phyloP scores from a whole-genome alignment of 2,329 filamentous ascomycete species.

The Aspergillus terreus region DNA sequence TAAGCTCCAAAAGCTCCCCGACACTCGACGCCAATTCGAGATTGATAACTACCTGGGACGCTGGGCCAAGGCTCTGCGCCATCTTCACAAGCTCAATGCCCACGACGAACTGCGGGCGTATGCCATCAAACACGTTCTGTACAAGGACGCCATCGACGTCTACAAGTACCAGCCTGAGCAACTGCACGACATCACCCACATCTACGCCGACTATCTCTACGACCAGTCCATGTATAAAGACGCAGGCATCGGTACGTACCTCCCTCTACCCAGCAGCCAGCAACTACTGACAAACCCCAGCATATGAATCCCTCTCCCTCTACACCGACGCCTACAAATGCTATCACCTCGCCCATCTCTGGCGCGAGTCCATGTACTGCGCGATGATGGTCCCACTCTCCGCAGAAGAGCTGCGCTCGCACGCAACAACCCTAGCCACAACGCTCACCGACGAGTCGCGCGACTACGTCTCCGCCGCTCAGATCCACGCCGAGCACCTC shows the following conservation, averaged over 20 bases:
- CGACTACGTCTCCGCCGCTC: constrained; percentile 75
- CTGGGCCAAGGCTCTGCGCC: constrained; percentile 69
- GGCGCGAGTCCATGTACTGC: constrained; percentile 84
- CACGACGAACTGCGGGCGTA: constrained; percentile 80
- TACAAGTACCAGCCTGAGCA: constrained; percentile 76
- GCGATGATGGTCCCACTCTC: constrained; percentile 67
- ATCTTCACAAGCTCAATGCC: constrained; percentile 68
- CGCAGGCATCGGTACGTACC: constrained; percentile 62
- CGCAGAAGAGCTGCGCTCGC: constrained; percentile 56
- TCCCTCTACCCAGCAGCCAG: not conserved
- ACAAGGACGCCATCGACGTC: constrained; percentile 70
- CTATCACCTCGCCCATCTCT: constrained; percentile 80
- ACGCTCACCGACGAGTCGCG: constrained; percentile 73
- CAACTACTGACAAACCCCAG: constrained; percentile 29
- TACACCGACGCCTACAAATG: constrained; percentile 72
- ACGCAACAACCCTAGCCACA: constrained; percentile 73
- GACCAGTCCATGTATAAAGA: constrained; percentile 74
- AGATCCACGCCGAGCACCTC: constrained; percentile 78
- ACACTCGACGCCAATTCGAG: constrained; percentile 68
- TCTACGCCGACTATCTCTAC: constrained; percentile 77
- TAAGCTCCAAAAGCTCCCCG: constrained; percentile 70
- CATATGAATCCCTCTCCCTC: constrained; percentile 80
- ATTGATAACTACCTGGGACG: constrained; percentile 87
- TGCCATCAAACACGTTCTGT: constrained; percentile 73
- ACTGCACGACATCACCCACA: constrained; percentile 64